Conservation (phyloP, 2,329 filamentous ascomycete species). For the Colletotrichum lindemuthianum region DNA sequence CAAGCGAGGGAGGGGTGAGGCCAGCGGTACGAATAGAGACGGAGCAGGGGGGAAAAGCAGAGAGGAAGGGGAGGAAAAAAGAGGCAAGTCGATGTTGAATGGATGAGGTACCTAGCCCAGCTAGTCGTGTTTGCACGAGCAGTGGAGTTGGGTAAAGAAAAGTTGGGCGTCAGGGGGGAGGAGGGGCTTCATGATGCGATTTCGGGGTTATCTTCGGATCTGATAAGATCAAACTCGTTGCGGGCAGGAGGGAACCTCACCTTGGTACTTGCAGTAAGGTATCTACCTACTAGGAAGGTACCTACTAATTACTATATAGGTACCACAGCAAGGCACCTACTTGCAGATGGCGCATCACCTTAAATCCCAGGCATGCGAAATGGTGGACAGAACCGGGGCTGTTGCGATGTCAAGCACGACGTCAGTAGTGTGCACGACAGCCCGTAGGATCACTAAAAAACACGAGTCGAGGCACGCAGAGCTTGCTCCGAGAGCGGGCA, state of each 20-base stretch:
- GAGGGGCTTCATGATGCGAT: slow-evolving; percentile 29
- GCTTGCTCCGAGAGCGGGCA: slow-evolving; percentile 34
- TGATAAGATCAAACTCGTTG: slow-evolving; percentile 58
- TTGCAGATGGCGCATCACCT: slow-evolving; percentile 1
- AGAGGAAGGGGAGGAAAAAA: slow-evolving; percentile 7
- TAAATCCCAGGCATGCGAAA: not conserved
- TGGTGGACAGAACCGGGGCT: slow-evolving; percentile 17
- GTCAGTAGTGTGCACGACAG: slow-evolving; percentile 7
- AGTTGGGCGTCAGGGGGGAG: too few relatives aligned
- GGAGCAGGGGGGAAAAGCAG: not conserved
- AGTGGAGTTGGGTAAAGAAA: slow-evolving; percentile 5
- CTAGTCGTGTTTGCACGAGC: slow-evolving; percentile 9
- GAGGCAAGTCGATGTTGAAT: slow-evolving; percentile 14
- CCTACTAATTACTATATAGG: not conserved
- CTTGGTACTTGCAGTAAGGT: too few relatives aligned
- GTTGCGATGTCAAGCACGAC: slow-evolving; percentile 1
- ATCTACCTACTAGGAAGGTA: not conserved
- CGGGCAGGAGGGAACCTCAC: not conserved
- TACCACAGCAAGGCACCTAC: too few relatives aligned
- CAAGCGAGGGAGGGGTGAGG: slow-evolving; percentile 10
- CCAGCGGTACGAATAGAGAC: not conserved
- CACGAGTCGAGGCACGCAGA: slow-evolving; percentile 30
- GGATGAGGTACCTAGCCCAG: too few relatives aligned
- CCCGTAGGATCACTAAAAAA: slow-evolving; percentile 30
- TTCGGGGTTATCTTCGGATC: slow-evolving; percentile 61